Evolutionary conservation across 192 early-diverging fungal genomes (phyloP).

Genomic region (Funneliformis mosseae): DNA sequence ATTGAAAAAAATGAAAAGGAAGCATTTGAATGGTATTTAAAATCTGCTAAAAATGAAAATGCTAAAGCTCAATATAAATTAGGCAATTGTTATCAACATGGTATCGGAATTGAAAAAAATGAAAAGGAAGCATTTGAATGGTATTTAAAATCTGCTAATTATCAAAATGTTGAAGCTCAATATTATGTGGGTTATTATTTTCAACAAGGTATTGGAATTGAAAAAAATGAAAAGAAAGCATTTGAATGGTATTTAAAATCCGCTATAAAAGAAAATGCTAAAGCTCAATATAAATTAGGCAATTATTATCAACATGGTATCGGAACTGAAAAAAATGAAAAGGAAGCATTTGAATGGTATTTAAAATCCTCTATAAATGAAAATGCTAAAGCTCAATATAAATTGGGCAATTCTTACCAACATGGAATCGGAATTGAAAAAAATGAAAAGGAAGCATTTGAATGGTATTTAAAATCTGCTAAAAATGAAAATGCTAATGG

Average conservation of each 20-base stretch:
- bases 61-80: constrained; percentile 72
- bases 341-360: constrained; percentile 58
- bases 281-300: constrained; percentile 76
- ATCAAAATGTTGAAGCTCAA: constrained; percentile 62
- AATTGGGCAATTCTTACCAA: constrained; percentile 75
- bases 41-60: constrained; percentile 60
- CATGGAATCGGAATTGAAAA: constrained; percentile 63
- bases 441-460: constrained; percentile 49
- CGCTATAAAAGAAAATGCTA: constrained; percentile 58
- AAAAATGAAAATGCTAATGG: constrained; percentile 60
- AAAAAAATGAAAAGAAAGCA: constrained; percentile 48
- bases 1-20: constrained; percentile 41
- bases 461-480: constrained; percentile 60
- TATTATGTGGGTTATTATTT: constrained; percentile 75
- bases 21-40: constrained; percentile 59
- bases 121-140: constrained; percentile 53
- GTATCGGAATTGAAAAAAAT: constrained; percentile 54
- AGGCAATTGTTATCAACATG: constrained; percentile 75
- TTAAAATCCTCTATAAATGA: constrained; percentile 60
- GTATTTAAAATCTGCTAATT: constrained; percentile 59
- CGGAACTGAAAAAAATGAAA: constrained; percentile 47
- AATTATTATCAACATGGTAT: constrained; percentile 72
- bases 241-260: constrained; percentile 57
- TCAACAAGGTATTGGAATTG: constrained; percentile 67
- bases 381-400: constrained; percentile 67